These are phyloP conservation scores for Mrakia blollopis DNA, from an alignment of 768 basidiomycete genomes.

Conservation along the genomic window DNA sequence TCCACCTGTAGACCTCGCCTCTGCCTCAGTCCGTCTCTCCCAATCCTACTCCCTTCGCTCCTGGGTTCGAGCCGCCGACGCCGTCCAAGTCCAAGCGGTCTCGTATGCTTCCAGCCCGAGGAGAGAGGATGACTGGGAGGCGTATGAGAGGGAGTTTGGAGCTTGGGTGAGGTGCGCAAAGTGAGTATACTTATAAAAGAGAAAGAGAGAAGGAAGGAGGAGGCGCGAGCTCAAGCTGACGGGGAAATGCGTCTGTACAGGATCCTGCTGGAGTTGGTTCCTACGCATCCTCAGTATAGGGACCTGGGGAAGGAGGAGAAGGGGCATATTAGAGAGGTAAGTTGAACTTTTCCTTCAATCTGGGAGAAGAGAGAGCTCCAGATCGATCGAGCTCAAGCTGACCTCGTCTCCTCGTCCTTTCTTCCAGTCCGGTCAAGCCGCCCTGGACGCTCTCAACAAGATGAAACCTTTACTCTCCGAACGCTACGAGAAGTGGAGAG, in stretches of 20 bases:
- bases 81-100: conserved; percentile 15
- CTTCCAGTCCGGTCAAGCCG: conserved; percentile 17
- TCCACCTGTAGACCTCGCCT: conserved; percentile 1
- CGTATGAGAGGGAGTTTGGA: conserved; percentile 17
- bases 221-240: background rate
- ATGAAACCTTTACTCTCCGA: conserved; percentile 26
- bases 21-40: conserved; percentile 20
- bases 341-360: background rate
- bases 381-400: background rate
- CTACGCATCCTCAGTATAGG: conserved; percentile 22
- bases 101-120: background rate
- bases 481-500: conserved; percentile 25
- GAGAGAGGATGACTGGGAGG: background rate
- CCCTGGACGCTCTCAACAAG: conserved; percentile 17
- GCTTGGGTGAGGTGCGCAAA: conserved; percentile 17
- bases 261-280: conserved; percentile 28
- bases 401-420: background rate
- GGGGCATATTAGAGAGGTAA: conserved; percentile 8
- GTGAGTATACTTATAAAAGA: conserved; percentile 19
- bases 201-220: too few species aligned
- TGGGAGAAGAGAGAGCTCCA: too few species aligned
- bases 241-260: background rate
- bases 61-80: conserved; percentile 26
- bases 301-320: conserved; percentile 19
- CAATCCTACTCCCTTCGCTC: conserved; percentile 1